Evolutionary conservation across 2,329 filamentous ascomycete genomes (phyloP), one percentile per base, ranked within the genome.

Genomic region (Drechslerella stenobrocha): DNA sequence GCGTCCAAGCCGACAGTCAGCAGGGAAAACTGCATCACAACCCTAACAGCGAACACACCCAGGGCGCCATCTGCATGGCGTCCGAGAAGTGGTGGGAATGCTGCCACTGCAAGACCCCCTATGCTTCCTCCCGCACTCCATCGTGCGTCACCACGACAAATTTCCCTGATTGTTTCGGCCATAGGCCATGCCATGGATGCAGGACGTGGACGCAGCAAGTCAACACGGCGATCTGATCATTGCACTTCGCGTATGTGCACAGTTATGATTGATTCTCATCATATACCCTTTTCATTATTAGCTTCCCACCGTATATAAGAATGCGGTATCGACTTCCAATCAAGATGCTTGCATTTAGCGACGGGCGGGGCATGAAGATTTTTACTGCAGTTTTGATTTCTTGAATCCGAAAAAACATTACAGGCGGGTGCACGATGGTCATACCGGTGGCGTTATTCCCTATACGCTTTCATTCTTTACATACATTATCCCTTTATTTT

Each of bases 1-100:
- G 32, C 30, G 18, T 20, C 37, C 13, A 15, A 3, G 42, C 58
- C 3, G n/a, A 35, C 2, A 13, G 45, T 3, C 32, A 59, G 15
- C 53, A 66, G 24, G 34, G 52, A 8, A 23, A 53, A 6, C 53
- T 15, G 2, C 47, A 59, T 8, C 30, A 46, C 2, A 2, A 50
- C 1, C 2, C 23, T 5, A 28, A 37, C 1, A 42, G 7, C 5
- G 7, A 32, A 7, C 9, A n/a, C 13, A 20, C n/a, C n/a, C n/a
- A 58, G 32, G 7, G 24, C 9, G 32, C n/a, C 18, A 8, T 9
- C 15, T 47, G 42, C 3, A 20, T 18, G 9, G 32, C 15, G 1
- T 30, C 11, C 2, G 52, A 52, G 15, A 2, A 2, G 0, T 40
- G 11, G 18, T 67, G 55, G 50, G 50, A 51, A 9, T 67, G 63